Evolutionary conservation across 23 red algal species (phyloP).

Genomic region (Gracilaria domingensis): DNA sequence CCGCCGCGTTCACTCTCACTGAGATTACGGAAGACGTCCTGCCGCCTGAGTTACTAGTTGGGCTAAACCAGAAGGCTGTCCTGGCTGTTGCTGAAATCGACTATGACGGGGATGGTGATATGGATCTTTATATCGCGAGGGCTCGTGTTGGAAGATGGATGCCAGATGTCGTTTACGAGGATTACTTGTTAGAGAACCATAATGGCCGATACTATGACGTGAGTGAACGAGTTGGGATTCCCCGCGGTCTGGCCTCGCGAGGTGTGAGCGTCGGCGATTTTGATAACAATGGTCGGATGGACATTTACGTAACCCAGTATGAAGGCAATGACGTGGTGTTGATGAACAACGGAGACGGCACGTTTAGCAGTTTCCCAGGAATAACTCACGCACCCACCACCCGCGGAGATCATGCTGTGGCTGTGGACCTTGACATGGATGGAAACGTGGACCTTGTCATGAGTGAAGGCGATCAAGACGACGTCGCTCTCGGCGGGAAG

Average conservation of each 20-base stretch:
- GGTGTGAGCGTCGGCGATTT: slow-evolving; percentile 80
- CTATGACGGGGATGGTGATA: slow-evolving; percentile 76
- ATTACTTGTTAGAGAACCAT: slow-evolving; percentile 58
- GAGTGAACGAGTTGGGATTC: slow-evolving; percentile 44
- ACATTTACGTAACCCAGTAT: slow-evolving; percentile 64
- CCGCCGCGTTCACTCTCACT: slow-evolving; percentile 43
- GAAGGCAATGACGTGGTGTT: slow-evolving; percentile 39
- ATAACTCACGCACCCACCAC: slow-evolving; percentile 14
- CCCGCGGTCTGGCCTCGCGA: slow-evolving; percentile 4
- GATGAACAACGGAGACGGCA: slow-evolving; percentile 64
- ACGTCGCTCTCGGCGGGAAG: slow-evolving; percentile 5
- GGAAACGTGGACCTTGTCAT: slow-evolving; percentile 70
- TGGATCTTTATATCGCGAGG: slow-evolving; percentile 67
- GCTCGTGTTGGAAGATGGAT: slow-evolving; percentile 26
- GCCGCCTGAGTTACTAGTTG: neutral
- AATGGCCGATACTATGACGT: slow-evolving; percentile 67
- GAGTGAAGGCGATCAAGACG: slow-evolving; percentile 42
- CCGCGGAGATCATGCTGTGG: slow-evolving; percentile 56
- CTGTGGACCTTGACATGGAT: slow-evolving; percentile 71
- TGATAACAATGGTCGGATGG: slow-evolving; percentile 73
- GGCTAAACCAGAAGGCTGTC: slow-evolving; percentile 1
- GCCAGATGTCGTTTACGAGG: slow-evolving; percentile 33
- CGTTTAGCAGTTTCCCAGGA: slow-evolving; percentile 16
- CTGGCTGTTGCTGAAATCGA: slow-evolving; percentile 75
- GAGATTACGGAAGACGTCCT: slow-evolving; percentile 42